Conservation (phyloP, 441 rosid genomes). For the Kokia cookei region DNA sequence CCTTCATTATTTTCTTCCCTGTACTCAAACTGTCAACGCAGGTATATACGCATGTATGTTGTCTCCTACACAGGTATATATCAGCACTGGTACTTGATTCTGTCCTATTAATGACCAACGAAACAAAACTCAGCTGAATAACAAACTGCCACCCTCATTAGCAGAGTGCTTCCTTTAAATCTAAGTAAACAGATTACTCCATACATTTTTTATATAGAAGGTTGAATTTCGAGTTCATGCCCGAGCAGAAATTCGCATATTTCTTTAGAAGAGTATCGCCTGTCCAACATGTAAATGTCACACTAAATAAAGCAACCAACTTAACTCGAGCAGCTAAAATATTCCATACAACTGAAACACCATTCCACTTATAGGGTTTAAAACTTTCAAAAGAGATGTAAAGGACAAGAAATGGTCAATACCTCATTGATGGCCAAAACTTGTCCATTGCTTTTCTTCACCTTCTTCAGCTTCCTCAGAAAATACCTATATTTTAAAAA, state of each 20-base stretch:
- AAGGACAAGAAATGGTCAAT: neutral
- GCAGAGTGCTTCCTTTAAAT: neutral
- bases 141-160: neutral
- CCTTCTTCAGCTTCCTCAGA: constrained; percentile 60
- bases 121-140: neutral
- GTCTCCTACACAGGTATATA: neutral
- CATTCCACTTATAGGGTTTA: neutral
- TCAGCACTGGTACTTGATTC: neutral
- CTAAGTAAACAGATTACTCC: neutral
- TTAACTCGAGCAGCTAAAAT: neutral
- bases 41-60: neutral
- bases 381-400: no score
- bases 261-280: neutral
- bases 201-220: neutral
- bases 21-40: neutral
- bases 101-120: neutral
- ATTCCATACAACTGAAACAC: neutral
- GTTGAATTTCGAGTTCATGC: neutral
- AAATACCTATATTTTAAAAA: constrained; percentile 32
- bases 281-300: neutral
- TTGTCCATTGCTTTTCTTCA: constrained; percentile 62
- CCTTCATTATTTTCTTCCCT: neutral
- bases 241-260: neutral
- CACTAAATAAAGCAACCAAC: neutral
- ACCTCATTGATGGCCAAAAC: constrained; percentile 69